phyloP scores from a whole-genome alignment of 257 asterid species.

The Fraxinus pennsylvanica region DNA sequence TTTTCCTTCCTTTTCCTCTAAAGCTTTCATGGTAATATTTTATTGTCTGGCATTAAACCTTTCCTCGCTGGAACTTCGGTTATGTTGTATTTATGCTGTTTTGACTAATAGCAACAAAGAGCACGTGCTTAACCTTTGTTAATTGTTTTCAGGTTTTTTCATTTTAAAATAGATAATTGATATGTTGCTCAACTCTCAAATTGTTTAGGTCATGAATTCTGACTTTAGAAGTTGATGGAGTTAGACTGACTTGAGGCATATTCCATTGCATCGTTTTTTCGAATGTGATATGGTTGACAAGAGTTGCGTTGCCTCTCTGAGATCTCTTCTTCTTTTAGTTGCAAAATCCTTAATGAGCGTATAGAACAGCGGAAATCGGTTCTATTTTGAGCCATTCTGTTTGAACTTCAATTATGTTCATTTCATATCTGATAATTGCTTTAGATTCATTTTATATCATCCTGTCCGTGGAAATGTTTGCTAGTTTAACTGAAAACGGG shows the following conservation, averaged over 20 bases:
- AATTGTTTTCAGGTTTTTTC: background rate
- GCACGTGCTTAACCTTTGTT: background rate
- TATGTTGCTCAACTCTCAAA: background rate
- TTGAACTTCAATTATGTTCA: background rate
- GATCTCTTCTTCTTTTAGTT: background rate
- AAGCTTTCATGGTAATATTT: background rate
- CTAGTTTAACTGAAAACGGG: background rate
- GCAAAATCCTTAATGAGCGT: background rate
- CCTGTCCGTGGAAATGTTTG: no score
- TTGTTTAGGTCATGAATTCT: background rate
- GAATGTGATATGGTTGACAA: background rate
- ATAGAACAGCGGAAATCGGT: background rate
- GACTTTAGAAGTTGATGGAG: background rate
- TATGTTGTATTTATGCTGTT: background rate
- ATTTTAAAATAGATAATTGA: background rate
- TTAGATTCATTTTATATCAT: no score
- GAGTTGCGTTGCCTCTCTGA: background rate
- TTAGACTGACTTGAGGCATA: background rate
- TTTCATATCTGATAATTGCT: no score
- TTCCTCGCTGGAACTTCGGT: background rate
- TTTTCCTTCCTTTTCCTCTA: background rate
- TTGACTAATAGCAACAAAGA: background rate
- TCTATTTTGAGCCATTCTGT: background rate
- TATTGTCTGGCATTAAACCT: background rate
- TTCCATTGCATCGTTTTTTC: background rate